These are phyloP conservation scores for Teunomyces lycoperdinae DNA, from an alignment of 805 yeast species.

Conservation along the genomic window DNA sequence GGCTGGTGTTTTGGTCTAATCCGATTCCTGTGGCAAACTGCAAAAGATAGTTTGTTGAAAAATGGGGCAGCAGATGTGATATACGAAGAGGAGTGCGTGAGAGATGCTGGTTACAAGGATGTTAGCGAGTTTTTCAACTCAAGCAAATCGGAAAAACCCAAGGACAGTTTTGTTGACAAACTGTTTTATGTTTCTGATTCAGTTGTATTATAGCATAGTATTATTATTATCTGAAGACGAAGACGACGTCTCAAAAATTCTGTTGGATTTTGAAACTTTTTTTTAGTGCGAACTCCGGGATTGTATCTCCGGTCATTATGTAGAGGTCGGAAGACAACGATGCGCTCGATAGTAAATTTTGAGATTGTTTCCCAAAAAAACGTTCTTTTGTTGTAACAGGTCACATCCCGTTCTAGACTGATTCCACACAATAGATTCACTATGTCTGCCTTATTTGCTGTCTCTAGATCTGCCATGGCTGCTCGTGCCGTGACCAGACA, in stretches of 20 bases:
- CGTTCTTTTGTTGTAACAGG: slow-evolving; percentile 3
- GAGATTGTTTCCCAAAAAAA: slow-evolving; percentile 2
- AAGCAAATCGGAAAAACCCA: background rate
- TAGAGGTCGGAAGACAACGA: slow-evolving; percentile 26
- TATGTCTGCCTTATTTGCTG: slow-evolving; percentile 38
- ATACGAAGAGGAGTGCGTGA: slow-evolving; percentile 54
- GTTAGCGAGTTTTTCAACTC: slow-evolving; percentile 18
- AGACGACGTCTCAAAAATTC: background rate
- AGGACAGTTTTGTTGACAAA: background rate
- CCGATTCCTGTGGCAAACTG: slow-evolving; percentile 93
- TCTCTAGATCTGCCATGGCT: slow-evolving; percentile 28
- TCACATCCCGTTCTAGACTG: slow-evolving; percentile 1
- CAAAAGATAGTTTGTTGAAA: slow-evolving; percentile 64
- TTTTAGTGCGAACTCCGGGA: slow-evolving; percentile 3
- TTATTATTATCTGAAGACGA: too few species aligned
- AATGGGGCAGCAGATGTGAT: slow-evolving; percentile 52
- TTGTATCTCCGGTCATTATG: slow-evolving; percentile 1
- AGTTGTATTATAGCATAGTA: background rate
- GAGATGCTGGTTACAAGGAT: slow-evolving; percentile 29
- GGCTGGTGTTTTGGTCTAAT: slow-evolving; percentile 80
- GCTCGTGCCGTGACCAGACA: slow-evolving; percentile 15
- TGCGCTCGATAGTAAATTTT: slow-evolving; percentile 16
- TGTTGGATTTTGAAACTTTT: slow-evolving; percentile 4
- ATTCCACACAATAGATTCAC: slow-evolving; percentile 2
- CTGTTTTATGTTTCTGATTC: slow-evolving; percentile 1